A percentile compares a stretch with the other conserved stretches of the same genome.
Evolutionary conservation across 345 rosid species (phyloP).

Genomic region (Rhizophora apiculata): DNA sequence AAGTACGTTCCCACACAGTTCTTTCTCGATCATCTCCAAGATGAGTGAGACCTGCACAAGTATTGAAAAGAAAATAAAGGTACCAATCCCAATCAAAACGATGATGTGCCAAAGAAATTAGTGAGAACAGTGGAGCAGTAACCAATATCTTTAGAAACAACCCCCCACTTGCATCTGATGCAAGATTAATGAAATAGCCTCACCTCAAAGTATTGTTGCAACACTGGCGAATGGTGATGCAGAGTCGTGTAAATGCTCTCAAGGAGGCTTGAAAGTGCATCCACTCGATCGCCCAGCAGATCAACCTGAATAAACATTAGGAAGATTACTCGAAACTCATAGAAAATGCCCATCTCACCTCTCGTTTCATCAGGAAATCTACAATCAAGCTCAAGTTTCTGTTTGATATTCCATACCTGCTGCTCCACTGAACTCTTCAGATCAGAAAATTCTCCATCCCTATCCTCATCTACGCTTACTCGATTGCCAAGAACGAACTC

Average conservation of each 20-base stretch:
- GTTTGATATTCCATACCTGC: constrained; percentile 65
- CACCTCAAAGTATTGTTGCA: constrained; percentile 49
- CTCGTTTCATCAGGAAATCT: constrained; percentile 26
- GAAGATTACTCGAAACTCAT: neutral
- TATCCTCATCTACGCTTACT: constrained; percentile 29
- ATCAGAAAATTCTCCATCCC: constrained; percentile 52
- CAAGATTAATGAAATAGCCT: constrained; percentile 15
- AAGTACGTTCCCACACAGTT: constrained; percentile 22
- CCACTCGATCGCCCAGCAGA: constrained; percentile 82
- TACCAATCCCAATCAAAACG: neutral
- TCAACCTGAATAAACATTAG: constrained; percentile 53
- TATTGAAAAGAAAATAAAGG: neutral
- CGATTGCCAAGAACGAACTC: constrained; percentile 20
- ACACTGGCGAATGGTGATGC: constrained; percentile 33
- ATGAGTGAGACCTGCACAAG: constrained; percentile 48
- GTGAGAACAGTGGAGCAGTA: neutral
- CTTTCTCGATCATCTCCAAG: constrained; percentile 49
- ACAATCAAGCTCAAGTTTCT: constrained; percentile 53
- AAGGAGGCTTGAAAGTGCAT: constrained; percentile 43
- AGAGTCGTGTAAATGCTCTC: constrained; percentile 48
- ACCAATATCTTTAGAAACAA: neutral
- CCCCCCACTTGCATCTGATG: neutral
- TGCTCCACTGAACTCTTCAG: constrained; percentile 64
- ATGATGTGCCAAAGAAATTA: neutral
- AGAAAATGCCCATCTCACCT: constrained; percentile 1